Percentiles rank a stretch among this genome's conserved stretches.
phyloP scores from a whole-genome alignment of 1,139 yeast species.

The Taphrina confusa region DNA sequence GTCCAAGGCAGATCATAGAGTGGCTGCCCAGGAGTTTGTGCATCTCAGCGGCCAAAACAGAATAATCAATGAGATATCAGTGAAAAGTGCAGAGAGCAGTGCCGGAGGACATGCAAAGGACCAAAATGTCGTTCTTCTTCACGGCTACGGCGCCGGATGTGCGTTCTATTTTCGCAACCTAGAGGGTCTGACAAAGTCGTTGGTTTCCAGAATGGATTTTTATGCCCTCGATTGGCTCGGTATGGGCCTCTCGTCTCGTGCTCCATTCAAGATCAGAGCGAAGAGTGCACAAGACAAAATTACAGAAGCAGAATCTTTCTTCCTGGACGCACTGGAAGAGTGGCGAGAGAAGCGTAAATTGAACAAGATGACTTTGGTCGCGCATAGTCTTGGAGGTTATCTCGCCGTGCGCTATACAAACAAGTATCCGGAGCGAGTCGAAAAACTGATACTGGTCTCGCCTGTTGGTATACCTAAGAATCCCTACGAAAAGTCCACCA shows the following conservation, averaged over 20 bases:
- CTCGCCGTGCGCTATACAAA: slow-evolving; percentile 74
- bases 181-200: slow-evolving; percentile 50
- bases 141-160: slow-evolving; percentile 89
- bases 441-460: slow-evolving; percentile 69
- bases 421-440: slow-evolving; percentile 68
- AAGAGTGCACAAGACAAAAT: slow-evolving; percentile 45
- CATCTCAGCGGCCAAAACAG: slow-evolving; percentile 52
- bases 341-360: slow-evolving; percentile 67
- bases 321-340: slow-evolving; percentile 74
- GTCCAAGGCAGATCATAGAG: slow-evolving; percentile 53
- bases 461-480: slow-evolving; percentile 89
- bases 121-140: slow-evolving; percentile 62
- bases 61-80: slow-evolving; percentile 60
- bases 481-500: slow-evolving; percentile 61
- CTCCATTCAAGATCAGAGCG: slow-evolving; percentile 50
- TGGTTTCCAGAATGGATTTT: slow-evolving; percentile 56
- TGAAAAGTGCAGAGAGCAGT: slow-evolving; percentile 42
- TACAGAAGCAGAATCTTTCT: slow-evolving; percentile 66
- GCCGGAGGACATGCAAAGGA: slow-evolving; percentile 30
- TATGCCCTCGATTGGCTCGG: slow-evolving; percentile 76
- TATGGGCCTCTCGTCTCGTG: slow-evolving; percentile 76
- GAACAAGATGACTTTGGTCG: slow-evolving; percentile 67
- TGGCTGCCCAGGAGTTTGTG: slow-evolving; percentile 55
- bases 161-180: slow-evolving; percentile 84
- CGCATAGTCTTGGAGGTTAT: slow-evolving; percentile 94